Conservation (phyloP, 208 protist genomes). For the Trypanosomatidae sp. region DNA sequence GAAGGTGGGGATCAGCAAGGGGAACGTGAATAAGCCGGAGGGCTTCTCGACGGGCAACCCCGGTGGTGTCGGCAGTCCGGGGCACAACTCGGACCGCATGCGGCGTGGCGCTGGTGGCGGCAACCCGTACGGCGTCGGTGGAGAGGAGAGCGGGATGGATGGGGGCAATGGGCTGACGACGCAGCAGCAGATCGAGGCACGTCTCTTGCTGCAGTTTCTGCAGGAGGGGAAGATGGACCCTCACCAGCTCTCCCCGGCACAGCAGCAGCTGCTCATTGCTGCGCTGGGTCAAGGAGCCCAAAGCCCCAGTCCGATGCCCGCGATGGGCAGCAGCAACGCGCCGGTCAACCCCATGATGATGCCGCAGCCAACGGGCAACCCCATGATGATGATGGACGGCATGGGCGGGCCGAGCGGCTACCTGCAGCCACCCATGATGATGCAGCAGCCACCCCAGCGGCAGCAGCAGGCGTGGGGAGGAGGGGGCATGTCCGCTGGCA, state of each 20-base stretch:
- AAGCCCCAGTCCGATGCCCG: background rate
- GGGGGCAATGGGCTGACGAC: conserved; percentile 26
- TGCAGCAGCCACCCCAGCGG: background rate
- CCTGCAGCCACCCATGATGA: too few relatives aligned
- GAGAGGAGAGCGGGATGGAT: too few relatives aligned
- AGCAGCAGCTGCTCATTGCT: conserved; percentile 41
- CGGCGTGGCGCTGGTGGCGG: too few relatives aligned
- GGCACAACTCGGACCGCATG: too few relatives aligned
- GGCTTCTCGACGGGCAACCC: conserved; percentile 26
- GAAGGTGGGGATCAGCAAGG: conserved; percentile 85
- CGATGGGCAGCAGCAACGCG: conserved; percentile 9
- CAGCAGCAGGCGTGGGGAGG: conserved; percentile 12
- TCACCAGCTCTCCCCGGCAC: conserved; percentile 53
- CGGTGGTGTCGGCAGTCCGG: too few relatives aligned
- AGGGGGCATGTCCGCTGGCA: too few relatives aligned
- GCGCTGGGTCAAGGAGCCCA: too few relatives aligned
- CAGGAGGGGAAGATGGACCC: conserved; percentile 71
- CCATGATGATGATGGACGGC: conserved; percentile 20
- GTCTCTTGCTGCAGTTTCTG: conserved; percentile 70
- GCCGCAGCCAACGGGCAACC: background rate
- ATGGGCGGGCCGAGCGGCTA: too few relatives aligned
- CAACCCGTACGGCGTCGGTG: too few relatives aligned
- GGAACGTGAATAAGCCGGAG: conserved; percentile 65
- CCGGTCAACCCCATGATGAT: too few relatives aligned
- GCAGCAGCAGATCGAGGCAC: conserved; percentile 53